Evolutionary conservation across 257 asterid species (phyloP), one percentile per base, ranked within the genome.

Genomic region (Craterostigma plantagineum): DNA sequence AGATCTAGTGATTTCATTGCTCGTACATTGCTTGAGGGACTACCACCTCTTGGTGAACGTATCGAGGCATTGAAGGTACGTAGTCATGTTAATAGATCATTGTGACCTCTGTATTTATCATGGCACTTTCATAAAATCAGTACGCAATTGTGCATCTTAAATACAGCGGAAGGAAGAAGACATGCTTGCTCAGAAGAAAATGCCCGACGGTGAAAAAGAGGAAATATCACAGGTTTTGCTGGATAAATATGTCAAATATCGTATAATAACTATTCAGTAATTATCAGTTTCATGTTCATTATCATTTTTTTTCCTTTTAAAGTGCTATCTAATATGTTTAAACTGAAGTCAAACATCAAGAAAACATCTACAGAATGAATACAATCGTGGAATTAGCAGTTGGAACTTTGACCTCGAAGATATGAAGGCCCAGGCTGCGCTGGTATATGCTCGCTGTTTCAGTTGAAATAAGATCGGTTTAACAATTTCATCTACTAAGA

Each of bases 121-220:
- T 23, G 30, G 30, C 30, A 23, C 30, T 23, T 23, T 23, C 30
- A 23, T 23, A 23, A 23, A 23, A 2, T 23, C 30, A 23, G 30
- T 23, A 23, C 30, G 6, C 30, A 2, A 23, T 23, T 23, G 30
- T 23, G 30, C 30, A 23, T 23, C 30, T 2, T 23, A 23, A 23
- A 23, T 23, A 27, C 43, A 83, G 95, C 72, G 65, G 50, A 83
- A 77, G 69, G 95, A 79, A 65, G 94, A 83, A 73, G 91, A 90
- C 54, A 68, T 83, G 95, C 81, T 83, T 61, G 98, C 98, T 34
- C 93, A 90, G 55, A 83, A 90, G 81, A 80, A 79, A 70, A 90
- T 79, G 61, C 87, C 95, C 47, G 95, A 84, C 51, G 95, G 93
- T 33, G 63, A 69, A 60, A 84, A 84, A 61, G 95, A 84, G 68